Evolutionary conservation across 495 filamentous ascomycete species (phyloP).

Genomic region (Podospora sp.): DNA sequence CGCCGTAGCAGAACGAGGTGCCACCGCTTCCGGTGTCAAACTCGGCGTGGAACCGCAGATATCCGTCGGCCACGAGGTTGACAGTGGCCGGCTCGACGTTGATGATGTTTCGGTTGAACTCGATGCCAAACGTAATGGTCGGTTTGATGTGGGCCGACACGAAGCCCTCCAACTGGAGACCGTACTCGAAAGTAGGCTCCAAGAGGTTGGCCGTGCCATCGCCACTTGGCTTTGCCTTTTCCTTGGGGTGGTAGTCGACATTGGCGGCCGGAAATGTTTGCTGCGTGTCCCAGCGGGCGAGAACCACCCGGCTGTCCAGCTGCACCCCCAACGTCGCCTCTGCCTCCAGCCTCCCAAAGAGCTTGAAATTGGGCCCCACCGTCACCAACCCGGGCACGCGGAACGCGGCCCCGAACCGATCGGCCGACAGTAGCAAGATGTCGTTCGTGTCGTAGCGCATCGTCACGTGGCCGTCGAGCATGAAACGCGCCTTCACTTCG

Average conservation of each 20-base stretch:
- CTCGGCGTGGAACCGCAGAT: background rate
- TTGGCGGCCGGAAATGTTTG: background rate
- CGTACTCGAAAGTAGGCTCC: background rate
- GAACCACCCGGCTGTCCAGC: background rate
- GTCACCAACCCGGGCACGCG: slow-evolving; percentile 40
- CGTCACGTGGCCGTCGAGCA: slow-evolving; percentile 11
- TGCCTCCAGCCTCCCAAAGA: slow-evolving; percentile 10
- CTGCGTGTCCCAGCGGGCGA: background rate
- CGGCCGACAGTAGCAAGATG: slow-evolving; percentile 14
- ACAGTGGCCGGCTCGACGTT: background rate
- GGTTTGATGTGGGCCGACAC: background rate
- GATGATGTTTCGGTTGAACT: background rate
- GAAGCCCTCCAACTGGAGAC: background rate
- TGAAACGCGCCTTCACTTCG: slow-evolving; percentile 15
- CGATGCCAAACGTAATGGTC: background rate
- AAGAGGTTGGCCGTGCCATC: background rate
- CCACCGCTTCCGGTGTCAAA: background rate
- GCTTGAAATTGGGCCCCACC: slow-evolving; percentile 37
- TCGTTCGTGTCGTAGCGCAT: slow-evolving; percentile 4
- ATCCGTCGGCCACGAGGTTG: background rate
- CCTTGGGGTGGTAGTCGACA: background rate
- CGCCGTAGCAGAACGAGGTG: background rate
- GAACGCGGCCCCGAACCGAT: slow-evolving; percentile 35
- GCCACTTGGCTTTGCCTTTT: background rate
- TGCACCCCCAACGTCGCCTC: background rate